Conservation (phyloP, 2,329 filamentous ascomycete genomes). For the Phialophora tarda region DNA sequence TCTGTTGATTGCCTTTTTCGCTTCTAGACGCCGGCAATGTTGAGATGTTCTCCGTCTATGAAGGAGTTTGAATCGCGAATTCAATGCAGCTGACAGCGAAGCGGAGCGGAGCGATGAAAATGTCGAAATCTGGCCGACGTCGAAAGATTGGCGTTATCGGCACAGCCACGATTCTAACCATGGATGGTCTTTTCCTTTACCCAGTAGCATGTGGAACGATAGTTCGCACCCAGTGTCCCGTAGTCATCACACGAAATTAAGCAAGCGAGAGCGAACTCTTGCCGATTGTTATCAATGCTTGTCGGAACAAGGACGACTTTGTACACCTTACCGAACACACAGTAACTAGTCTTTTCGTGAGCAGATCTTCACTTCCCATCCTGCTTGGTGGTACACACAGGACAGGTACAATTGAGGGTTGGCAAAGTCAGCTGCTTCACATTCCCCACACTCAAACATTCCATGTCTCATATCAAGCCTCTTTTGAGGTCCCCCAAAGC, state of each 20-base stretch:
- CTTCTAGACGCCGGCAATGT: not conserved
- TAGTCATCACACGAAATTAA: slow-evolving; percentile 13
- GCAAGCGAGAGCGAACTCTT: slow-evolving; percentile 20
- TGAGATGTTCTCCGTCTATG: not conserved
- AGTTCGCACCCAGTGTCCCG: slow-evolving; percentile 14
- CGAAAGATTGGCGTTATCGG: not conserved
- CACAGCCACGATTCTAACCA: not conserved
- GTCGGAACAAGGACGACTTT: not conserved
- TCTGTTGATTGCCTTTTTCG: not conserved
- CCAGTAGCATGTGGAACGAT: slow-evolving; percentile 17
- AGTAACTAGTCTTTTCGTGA: not conserved
- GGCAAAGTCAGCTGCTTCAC: not conserved
- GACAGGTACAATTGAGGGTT: not conserved
- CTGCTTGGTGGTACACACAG: not conserved
- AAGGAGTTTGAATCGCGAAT: not conserved
- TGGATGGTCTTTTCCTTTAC: not conserved
- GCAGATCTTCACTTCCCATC: not conserved
- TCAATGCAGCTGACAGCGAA: not conserved
- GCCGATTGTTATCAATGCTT: not conserved
- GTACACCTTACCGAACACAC: not conserved
- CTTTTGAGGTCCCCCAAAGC: not conserved
- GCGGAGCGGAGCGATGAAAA: not conserved
- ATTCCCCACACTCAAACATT: slow-evolving; percentile 11
- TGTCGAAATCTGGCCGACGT: not conserved
- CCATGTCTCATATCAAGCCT: slow-evolving; percentile 33